phyloP scores from a whole-genome alignment of 177 flowering plant species.

The Tripterygium wilfordii region DNA sequence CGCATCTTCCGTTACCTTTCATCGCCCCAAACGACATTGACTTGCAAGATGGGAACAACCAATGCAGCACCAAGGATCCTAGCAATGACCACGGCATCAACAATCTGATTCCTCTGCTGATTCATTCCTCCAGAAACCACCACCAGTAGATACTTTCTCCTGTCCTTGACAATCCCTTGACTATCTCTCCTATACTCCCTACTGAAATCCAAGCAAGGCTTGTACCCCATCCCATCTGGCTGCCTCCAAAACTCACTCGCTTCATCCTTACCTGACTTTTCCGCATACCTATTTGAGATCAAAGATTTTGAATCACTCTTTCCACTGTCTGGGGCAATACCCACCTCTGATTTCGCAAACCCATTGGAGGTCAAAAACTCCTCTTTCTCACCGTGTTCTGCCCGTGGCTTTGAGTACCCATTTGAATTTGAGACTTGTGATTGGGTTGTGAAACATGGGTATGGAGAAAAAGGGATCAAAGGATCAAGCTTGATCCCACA shows the following conservation, averaged over 20 bases:
- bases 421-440: conserved; percentile 7
- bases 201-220: conserved; percentile 70
- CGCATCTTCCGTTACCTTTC: conserved; percentile 79
- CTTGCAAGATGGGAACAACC: conserved; percentile 94
- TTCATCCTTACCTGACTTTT: conserved; percentile 16
- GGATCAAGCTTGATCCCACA: conserved; percentile 38
- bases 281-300: background rate
- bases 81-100: conserved; percentile 96
- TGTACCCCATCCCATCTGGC: conserved; percentile 79
- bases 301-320: background rate
- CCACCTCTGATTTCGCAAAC: conserved; percentile 3
- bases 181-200: conserved; percentile 42
- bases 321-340: background rate
- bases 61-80: conserved; percentile 91
- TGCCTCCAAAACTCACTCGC: conserved; percentile 77
- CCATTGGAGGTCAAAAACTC: too few relatives aligned
- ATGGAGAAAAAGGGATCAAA: conserved; percentile 30
- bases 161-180: conserved; percentile 37
- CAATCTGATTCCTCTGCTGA: conserved; percentile 98
- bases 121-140: conserved; percentile 97
- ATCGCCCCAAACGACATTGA: conserved; percentile 93
- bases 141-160: conserved; percentile 73
- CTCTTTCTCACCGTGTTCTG: too few relatives aligned
- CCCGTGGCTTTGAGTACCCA: conserved; percentile 3
- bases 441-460: conserved; percentile 36